These are phyloP conservation scores for Trametes sanguinea DNA, from an alignment of 768 basidiomycete species.

Conservation along the genomic window DNA sequence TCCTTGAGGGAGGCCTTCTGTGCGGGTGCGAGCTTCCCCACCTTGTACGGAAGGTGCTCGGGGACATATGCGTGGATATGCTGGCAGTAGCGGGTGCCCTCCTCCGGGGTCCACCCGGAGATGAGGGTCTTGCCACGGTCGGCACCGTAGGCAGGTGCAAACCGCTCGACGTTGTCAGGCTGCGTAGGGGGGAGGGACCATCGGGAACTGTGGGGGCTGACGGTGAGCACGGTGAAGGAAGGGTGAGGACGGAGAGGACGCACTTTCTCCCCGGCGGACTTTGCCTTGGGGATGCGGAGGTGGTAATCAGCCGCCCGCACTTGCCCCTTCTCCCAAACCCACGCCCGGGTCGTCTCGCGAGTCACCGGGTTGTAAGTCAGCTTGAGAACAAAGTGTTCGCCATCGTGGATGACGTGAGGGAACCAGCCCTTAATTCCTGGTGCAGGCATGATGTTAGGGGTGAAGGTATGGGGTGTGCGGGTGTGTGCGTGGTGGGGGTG, in stretches of 20 bases:
- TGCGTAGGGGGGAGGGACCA: conserved; percentile 11
- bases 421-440: conserved; percentile 2
- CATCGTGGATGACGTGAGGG: conserved; percentile 3
- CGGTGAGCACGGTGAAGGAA: not conserved
- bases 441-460: not conserved
- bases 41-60: conserved; percentile 22
- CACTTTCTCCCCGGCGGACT: conserved; percentile 14
- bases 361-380: conserved; percentile 1
- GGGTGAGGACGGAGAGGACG: not conserved
- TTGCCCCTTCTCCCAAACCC: conserved; percentile 12
- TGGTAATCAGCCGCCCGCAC: conserved; percentile 5
- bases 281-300: conserved; percentile 17
- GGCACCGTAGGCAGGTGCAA: not conserved
- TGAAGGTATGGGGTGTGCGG: not conserved
- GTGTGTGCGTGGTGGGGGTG: not conserved
- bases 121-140: not conserved
- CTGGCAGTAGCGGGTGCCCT: conserved; percentile 26
- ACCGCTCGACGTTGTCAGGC: conserved; percentile 1
- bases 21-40: conserved; percentile 16
- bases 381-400: conserved; percentile 8
- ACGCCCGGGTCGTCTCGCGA: conserved; percentile 9
- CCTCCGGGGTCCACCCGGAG: conserved; percentile 5
- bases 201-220: conserved; percentile 3
- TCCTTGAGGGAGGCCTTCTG: conserved; percentile 15
- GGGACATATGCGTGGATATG: conserved; percentile 24